Percentiles rank a stretch among this genome's conserved stretches.
Conservation (phyloP, 148 eudicot genomes). For the Vaccinium macrocarpon region DNA sequence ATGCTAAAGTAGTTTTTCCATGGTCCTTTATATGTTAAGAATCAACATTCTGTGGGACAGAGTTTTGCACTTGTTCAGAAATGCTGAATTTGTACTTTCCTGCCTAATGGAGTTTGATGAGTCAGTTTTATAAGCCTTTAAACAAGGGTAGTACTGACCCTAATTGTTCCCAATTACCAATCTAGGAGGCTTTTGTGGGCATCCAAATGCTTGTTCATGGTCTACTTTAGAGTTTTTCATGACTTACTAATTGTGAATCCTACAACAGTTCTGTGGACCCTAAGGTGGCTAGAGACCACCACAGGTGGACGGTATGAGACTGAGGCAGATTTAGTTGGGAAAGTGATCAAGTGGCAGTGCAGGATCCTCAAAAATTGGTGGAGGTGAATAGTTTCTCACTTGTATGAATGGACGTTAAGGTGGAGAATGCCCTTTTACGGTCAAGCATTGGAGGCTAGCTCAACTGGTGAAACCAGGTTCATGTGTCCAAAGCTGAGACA, state of each 20-base stretch:
- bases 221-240: background rate
- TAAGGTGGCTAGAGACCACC: background rate
- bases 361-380: background rate
- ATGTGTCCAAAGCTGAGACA: background rate
- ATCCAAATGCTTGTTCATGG: background rate
- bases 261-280: background rate
- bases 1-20: background rate
- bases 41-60: background rate
- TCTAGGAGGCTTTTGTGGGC: background rate
- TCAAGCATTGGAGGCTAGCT: background rate
- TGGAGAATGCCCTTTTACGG: conserved; percentile 1
- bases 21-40: background rate
- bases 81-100: background rate
- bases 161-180: background rate
- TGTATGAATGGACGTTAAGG: background rate
- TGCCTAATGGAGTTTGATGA: background rate
- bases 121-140: background rate
- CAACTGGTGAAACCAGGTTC: background rate
- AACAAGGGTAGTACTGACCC: background rate
- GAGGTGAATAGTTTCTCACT: background rate
- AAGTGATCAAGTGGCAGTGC: background rate
- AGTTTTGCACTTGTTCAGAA: conserved; percentile 1
- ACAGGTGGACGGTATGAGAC: no score
- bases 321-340: no score
- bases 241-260: background rate